Base-by-base conservation (phyloP, 2,329 filamentous ascomycete species). In the Aspergillus sojae region DNA sequence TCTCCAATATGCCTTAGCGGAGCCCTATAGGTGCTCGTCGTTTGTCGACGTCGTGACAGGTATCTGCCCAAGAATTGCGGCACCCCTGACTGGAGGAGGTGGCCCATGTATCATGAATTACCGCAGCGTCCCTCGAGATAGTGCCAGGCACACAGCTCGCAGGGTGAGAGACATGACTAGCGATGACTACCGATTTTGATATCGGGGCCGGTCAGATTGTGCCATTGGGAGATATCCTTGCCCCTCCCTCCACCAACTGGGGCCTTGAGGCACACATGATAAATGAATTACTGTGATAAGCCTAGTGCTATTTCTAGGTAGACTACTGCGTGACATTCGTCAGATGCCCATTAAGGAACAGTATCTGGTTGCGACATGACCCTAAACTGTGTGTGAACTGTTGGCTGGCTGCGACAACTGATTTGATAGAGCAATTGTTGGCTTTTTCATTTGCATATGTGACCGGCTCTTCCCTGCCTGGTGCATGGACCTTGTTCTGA, bases 401-500 rank as follows among this genome's bases (percentile, higher is more conserved):
- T 72, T 72, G 70, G 70, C 60, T 34, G 32, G 55, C 48, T 30
- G 48, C 45, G 63, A 14, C 26, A 60, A 67, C 57, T 71, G 67
- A 71, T 72, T 72, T 66, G 70, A 68, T 68, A 69, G 61, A 43
- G 55, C 50, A 30, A 45, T 39, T 63, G 63, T 69, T 67, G 61
- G 67, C 55, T 58, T 62, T 60, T 39, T 57, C 45, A 57, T 50
- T 53, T 65, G 69, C 65, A 63, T 65, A 64, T 63, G 65, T 70
- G 68, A 69, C 68, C 59, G 60, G 62, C 36, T 58, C 58, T 59
- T 43, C 45, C 59, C 50, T 52, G 26, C 58, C 57, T 45, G 57
- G 57, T 52, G 59, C 63, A 60, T 58, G 59, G 52, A 57, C 55
- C 60, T 57, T 65, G 59, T 63, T 62, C 65, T 68, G 62, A 72